phyloP scores from a whole-genome alignment of 176 grass and related monocot genomes.

The Oryza glaberrima region DNA sequence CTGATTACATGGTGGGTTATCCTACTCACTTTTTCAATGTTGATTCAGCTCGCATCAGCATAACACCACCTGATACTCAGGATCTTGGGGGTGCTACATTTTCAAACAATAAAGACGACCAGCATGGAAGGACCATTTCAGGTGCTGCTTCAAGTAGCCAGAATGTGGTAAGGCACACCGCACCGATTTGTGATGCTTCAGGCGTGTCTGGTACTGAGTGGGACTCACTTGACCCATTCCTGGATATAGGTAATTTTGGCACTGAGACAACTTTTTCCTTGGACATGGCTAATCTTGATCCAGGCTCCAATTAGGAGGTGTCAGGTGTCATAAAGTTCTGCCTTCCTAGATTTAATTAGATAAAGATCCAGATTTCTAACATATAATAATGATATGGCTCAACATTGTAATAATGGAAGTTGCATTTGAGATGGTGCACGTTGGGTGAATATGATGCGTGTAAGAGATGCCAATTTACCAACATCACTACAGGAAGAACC shows the following conservation, averaged over 20 bases:
- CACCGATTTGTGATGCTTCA: neutral
- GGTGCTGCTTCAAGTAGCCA: neutral
- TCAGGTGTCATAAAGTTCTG: too few species aligned
- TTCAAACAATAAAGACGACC: neutral
- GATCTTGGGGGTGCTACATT: neutral
- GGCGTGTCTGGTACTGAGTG: constrained; percentile 52
- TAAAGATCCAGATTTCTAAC: too few species aligned
- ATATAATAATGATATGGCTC: too few species aligned
- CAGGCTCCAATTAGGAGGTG: neutral
- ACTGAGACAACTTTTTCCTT: constrained; percentile 31
- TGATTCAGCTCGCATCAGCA: neutral
- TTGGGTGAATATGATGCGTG: too few species aligned
- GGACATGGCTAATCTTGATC: constrained; percentile 11
- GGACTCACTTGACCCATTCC: constrained; percentile 30
- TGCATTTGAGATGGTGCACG: too few species aligned
- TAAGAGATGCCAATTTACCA: too few species aligned
- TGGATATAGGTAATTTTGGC: constrained; percentile 20
- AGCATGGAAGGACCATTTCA: neutral
- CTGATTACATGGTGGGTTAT: neutral
- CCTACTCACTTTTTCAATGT: neutral
- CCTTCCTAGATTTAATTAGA: too few species aligned
- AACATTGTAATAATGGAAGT: too few species aligned
- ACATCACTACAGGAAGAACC: too few species aligned
- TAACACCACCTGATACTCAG: neutral
- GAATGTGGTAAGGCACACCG: neutral